phyloP scores from a whole-genome alignment of 495 filamentous ascomycete genomes.

The Aspergillus avenaceus region DNA sequence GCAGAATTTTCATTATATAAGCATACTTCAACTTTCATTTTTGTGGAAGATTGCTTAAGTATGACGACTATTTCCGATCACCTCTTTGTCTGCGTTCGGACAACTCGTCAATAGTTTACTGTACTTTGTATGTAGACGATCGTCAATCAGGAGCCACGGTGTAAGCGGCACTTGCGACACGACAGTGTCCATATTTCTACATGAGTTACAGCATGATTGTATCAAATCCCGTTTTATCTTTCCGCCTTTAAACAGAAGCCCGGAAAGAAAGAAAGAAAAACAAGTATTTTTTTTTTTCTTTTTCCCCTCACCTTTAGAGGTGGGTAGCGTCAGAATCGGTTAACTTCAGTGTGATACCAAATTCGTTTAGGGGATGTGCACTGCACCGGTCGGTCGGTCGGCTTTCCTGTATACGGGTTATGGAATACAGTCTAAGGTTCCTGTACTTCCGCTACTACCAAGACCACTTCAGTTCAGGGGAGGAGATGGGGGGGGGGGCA shows the following conservation, averaged over 20 bases:
- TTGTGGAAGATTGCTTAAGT: too few species aligned
- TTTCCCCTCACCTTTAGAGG: background rate
- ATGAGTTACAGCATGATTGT: background rate
- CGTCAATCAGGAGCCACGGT: background rate
- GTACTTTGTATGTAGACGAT: too few species aligned
- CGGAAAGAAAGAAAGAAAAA: background rate
- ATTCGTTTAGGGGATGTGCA: conserved; percentile 1
- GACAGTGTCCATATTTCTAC: background rate
- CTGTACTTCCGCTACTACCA: background rate
- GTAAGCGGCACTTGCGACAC: background rate
- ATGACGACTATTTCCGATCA: background rate
- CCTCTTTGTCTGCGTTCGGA: background rate
- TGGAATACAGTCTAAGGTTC: background rate
- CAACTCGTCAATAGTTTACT: background rate
- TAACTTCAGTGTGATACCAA: conserved; percentile 1
- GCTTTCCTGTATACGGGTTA: conserved; percentile 1
- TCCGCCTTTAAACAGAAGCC: background rate
- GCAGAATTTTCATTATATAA: too few species aligned
- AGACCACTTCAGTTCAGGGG: background rate
- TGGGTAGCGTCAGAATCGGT: background rate
- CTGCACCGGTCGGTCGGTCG: conserved; percentile 1
- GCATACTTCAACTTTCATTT: too few species aligned
- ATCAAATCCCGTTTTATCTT: background rate
- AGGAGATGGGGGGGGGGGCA: too few species aligned
- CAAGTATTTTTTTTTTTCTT: background rate